These are phyloP conservation scores for Pseudonitzschia pungens DNA, from an alignment of 108 stramenopile genomes.

Conservation along the genomic window DNA sequence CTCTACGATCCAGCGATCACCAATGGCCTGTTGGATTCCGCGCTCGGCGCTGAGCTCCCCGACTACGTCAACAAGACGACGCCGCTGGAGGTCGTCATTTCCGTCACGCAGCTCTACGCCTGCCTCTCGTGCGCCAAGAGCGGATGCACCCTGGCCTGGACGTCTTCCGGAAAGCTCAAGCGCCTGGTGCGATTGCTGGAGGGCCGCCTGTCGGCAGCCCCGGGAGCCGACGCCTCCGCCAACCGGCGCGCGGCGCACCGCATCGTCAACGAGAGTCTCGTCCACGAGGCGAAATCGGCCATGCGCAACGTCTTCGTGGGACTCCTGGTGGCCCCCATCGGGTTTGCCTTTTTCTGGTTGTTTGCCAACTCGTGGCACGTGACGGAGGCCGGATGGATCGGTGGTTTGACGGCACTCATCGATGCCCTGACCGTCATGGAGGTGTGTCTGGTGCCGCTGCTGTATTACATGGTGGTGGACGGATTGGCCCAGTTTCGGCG, in stretches of 20 bases:
- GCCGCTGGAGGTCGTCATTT: constrained; percentile 79
- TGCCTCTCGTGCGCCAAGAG: constrained; percentile 43
- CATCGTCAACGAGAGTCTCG: constrained; percentile 57
- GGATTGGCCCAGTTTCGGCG: constrained; percentile 37
- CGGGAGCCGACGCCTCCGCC: background rate
- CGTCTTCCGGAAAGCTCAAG: constrained; percentile 49
- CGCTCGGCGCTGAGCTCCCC: constrained; percentile 27
- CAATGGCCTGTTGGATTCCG: background rate
- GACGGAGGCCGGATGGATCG: constrained; percentile 76
- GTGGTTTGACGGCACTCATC: constrained; percentile 76
- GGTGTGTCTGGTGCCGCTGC: constrained; percentile 60
- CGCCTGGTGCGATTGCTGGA: constrained; percentile 54
- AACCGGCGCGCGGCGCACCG: constrained; percentile 38
- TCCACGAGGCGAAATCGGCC: constrained; percentile 57
- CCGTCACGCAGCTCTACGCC: constrained; percentile 76
- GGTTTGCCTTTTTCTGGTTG: constrained; percentile 82
- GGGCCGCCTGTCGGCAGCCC: background rate
- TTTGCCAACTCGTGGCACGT: constrained; percentile 79
- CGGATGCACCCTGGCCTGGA: constrained; percentile 54
- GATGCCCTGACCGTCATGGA: constrained; percentile 81
- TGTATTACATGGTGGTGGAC: constrained; percentile 79
- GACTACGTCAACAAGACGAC: constrained; percentile 75
- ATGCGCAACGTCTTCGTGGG: constrained; percentile 61
- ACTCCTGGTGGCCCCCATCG: constrained; percentile 57
- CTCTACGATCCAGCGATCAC: constrained; percentile 21